Evolutionary conservation across 768 basidiomycete species (phyloP), one percentile per base, ranked within the genome.

Genomic region (Boletales sp.): DNA sequence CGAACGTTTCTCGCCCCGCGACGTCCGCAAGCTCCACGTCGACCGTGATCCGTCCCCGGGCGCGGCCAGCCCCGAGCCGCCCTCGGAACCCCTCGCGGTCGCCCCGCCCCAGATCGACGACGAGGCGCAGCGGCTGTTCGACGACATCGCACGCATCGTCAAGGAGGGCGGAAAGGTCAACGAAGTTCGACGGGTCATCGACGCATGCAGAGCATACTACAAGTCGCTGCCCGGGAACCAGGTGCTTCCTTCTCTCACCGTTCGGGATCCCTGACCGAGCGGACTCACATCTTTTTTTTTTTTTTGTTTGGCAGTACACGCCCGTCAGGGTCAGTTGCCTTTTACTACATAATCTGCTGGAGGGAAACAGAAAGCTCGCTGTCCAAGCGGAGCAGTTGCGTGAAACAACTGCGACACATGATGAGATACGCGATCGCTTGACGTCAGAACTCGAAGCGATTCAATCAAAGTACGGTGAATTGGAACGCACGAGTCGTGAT

Each of bases 1-100:
- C 39, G 70, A 62, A 8, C 64, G 70, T 18, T 84, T 84, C 66
- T 70, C 76, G 11, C 62, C 67, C 18, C 58, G 68, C 14, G 70
- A 77, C 10, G 61, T 77, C 40, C 72, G 80, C 41, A 78, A 71
- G 64, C 76, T 89, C 44, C 85, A 84, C 61, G 65, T 87, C 42
- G 84, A 86, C 63, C 50, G 57, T 17, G 68, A 66, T 47, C 76
- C 81, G 41, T 66, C 64, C 17, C 38, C 62, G 45, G 41, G 54
- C n/a, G 3, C 59, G 15, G 30, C 46, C 6, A 60, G 61, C 13
- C 19, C 44, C 5, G 62, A 63, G 10, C 40, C 45, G 2, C 31
- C 57, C 11, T 25, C 69, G 5, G 68, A 72, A 10, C 51, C 43
- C 36, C 46, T 35, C 41, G 49, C 28, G 44, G 44, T 51, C 6